These are phyloP conservation scores for Polygonum aviculare DNA, from an alignment of 148 eudicot species.

Conservation along the genomic window DNA sequence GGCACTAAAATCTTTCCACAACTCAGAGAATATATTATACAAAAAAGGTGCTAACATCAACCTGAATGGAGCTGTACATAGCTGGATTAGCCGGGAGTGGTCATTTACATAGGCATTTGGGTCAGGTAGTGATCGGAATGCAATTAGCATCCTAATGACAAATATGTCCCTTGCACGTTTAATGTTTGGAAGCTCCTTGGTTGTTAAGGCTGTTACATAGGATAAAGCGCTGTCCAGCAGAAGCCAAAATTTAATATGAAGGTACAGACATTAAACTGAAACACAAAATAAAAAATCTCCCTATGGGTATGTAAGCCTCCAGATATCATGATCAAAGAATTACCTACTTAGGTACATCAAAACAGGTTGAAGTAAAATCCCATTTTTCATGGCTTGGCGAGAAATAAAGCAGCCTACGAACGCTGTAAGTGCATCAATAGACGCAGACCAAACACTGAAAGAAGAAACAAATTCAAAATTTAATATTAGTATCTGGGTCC, in stretches of 20 bases:
- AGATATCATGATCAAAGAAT: neutral
- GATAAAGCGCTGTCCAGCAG: slow-evolving; percentile 65
- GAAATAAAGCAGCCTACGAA: slow-evolving; percentile 75
- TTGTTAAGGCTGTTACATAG: slow-evolving; percentile 39
- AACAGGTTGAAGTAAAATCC: slow-evolving; percentile 93
- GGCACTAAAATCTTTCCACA: slow-evolving; percentile 1
- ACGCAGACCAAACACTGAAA: slow-evolving; percentile 80
- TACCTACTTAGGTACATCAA: slow-evolving; percentile 84
- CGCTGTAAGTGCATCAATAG: slow-evolving; percentile 86
- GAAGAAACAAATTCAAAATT: slow-evolving; percentile 9
- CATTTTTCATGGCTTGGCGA: slow-evolving; percentile 45
- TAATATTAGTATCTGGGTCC: neutral
- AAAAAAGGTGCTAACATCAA: slow-evolving; percentile 10
- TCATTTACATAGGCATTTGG: slow-evolving; percentile 74
- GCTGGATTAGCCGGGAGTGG: slow-evolving; percentile 69
- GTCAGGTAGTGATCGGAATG: slow-evolving; percentile 86
- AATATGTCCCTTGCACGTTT: slow-evolving; percentile 52
- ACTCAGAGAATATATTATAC: neutral
- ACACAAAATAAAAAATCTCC: neutral
- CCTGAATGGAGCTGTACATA: slow-evolving; percentile 88
- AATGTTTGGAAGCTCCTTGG: slow-evolving; percentile 45
- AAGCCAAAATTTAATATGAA: slow-evolving; percentile 1
- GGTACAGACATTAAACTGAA: neutral
- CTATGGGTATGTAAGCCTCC: slow-evolving; percentile 2
- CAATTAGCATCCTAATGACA: slow-evolving; percentile 54